Evolutionary conservation across 805 yeast genomes (phyloP).

Genomic region (Saturnispora serradocipensis): DNA sequence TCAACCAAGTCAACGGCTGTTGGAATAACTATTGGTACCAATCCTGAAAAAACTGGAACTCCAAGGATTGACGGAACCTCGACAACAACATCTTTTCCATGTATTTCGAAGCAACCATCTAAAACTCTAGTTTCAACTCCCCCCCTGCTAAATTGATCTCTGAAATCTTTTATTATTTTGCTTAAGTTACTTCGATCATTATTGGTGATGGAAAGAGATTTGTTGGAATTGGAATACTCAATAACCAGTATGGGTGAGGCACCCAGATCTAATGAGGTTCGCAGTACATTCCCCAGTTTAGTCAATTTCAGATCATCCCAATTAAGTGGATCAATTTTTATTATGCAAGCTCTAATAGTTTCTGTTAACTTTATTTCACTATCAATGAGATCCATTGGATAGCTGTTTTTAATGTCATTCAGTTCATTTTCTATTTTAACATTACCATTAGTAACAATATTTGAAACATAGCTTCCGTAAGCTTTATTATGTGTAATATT

Average conservation of each 20-base stretch:
- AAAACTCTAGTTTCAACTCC: slow-evolving; percentile 17
- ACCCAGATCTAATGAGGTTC: slow-evolving; percentile 33
- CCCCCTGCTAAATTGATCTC: not conserved
- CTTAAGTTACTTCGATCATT: slow-evolving; percentile 11
- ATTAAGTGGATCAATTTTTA: slow-evolving; percentile 37
- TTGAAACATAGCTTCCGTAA: slow-evolving; percentile 3
- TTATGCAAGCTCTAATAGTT: slow-evolving; percentile 45
- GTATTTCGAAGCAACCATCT: slow-evolving; percentile 31
- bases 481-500: slow-evolving; percentile 8
- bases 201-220: slow-evolving; percentile 14
- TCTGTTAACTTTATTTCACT: slow-evolving; percentile 26
- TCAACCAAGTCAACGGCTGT: slow-evolving; percentile 32
- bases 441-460: slow-evolving; percentile 9
- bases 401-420: slow-evolving; percentile 11
- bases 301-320: slow-evolving; percentile 19
- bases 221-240: slow-evolving; percentile 27
- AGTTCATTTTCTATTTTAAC: not conserved
- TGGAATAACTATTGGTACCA: slow-evolving; percentile 58
- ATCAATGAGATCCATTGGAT: slow-evolving; percentile 1
- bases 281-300: slow-evolving; percentile 7
- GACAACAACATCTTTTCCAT: slow-evolving; percentile 14
- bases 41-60: slow-evolving; percentile 35
- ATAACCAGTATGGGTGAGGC: slow-evolving; percentile 63
- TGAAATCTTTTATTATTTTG: slow-evolving; percentile 10
- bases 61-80: slow-evolving; percentile 30